Base-by-base conservation (phyloP, 139 green algal genomes). In the Chlorella sp. region DNA sequence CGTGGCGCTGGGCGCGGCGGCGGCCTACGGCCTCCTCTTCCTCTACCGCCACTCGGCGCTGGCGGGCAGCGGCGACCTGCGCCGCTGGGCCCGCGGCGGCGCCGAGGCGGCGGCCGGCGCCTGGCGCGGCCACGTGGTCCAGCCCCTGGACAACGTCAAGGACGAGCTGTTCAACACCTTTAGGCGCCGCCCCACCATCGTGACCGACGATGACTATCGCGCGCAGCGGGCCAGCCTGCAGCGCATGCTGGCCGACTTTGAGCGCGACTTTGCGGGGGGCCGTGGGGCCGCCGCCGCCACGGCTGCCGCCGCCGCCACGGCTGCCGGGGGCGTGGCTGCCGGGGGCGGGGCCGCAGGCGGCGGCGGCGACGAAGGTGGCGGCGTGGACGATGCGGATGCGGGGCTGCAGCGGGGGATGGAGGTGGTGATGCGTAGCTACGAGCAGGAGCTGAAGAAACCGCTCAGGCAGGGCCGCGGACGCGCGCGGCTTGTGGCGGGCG, bases 151-250 rank as follows among this genome's bases (percentile, higher is more conserved):
- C 29, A 59, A 74, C 19, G 77, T 95, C 40, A 73, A 81, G 45
- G 82, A 91, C 48, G 91, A 97, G 86, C 88, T 97, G 40, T 95
- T 95, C 69, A 81, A 84, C 41, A 97, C 92, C 19, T 94, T 95
- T 73, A 77, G 90, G 29, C 73, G 73, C 45, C 75, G 86, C 8
- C 83, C 87, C 38, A 83, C 74, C 79, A 90, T 93, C 51, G 85
- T 93, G 15, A 82, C 73, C 8, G 33, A 77, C 21, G 59, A 79
- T 1, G 92, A 96, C 53, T 97, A 93, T 68, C 83, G 92, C 58
- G 77, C 83, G 8, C 89, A 93, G 66, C 86, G 87, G 50, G 74
- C 86, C 41, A 91, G 85, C 25, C 84, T 95, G 74, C 43, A 87
- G 75, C 84, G 94, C 61, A 97, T 95, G 89, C 92, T 98, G 21